Percentiles rank a stretch among this genome's conserved stretches.
These are phyloP conservation scores for Rasamsonia emersonii DNA, from an alignment of 2,329 filamentous ascomycete species.

Conservation along the genomic window DNA sequence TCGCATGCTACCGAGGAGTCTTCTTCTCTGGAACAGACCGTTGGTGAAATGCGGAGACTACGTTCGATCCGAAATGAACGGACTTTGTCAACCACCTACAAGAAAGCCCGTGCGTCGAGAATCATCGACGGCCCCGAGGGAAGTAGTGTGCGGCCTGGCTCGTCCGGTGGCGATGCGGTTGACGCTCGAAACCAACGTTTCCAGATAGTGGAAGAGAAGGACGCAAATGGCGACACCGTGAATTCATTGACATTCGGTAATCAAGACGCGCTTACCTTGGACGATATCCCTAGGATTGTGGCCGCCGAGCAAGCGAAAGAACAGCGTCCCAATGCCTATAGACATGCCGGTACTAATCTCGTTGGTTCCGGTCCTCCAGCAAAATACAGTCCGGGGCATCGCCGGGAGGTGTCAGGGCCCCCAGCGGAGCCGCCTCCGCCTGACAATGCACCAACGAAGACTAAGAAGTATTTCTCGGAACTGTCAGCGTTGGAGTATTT, in stretches of 20 bases:
- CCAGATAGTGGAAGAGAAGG: slow-evolving; percentile 73
- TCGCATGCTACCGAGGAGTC: slow-evolving; percentile 51
- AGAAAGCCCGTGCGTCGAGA: slow-evolving; percentile 79
- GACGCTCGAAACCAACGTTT: slow-evolving; percentile 51
- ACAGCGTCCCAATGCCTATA: slow-evolving; percentile 72
- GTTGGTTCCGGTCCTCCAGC: slow-evolving; percentile 51
- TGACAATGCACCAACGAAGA: slow-evolving; percentile 49
- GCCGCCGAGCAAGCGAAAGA: slow-evolving; percentile 92
- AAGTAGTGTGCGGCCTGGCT: slow-evolving; percentile 58
- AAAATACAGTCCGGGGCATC: slow-evolving; percentile 59
- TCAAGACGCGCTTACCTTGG: slow-evolving; percentile 83
- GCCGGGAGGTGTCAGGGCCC: slow-evolving; percentile 56
- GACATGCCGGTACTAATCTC: slow-evolving; percentile 65
- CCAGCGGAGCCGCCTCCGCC: slow-evolving; percentile 35
- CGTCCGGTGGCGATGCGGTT: slow-evolving; percentile 53
- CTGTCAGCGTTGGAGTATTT: slow-evolving; percentile 94
- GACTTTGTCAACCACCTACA: slow-evolving; percentile 84
- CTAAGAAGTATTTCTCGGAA: slow-evolving; percentile 88
- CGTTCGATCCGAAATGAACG: slow-evolving; percentile 91
- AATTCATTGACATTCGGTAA: slow-evolving; percentile 81
- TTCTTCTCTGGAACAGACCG: slow-evolving; percentile 83
- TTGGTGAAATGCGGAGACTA: slow-evolving; percentile 86
- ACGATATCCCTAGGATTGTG: slow-evolving; percentile 93
- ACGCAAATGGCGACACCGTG: slow-evolving; percentile 58
- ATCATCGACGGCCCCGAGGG: slow-evolving; percentile 85